A percentile compares a stretch with the other conserved stretches of the same genome.
phyloP scores from a whole-genome alignment of 441 rosid species.

The Euphorbia schlechtendalii region DNA sequence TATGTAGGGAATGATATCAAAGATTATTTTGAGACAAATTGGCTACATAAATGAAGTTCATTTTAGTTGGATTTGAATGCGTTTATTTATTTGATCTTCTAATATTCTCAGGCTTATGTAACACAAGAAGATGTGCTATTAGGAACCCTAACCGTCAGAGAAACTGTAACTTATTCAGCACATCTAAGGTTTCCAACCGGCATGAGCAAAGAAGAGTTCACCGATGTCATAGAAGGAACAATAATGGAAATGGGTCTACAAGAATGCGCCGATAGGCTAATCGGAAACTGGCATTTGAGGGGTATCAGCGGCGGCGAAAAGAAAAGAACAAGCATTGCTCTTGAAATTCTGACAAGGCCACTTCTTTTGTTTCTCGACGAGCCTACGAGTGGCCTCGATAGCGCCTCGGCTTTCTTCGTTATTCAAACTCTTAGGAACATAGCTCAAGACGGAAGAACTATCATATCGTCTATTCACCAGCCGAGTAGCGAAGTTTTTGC shows the following conservation, averaged over 20 bases:
- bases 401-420: conserved; percentile 94
- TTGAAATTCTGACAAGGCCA: conserved; percentile 94
- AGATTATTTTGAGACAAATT: too few species aligned
- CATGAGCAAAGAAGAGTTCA: too few species aligned
- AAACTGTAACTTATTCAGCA: too few species aligned
- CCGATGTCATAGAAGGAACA: too few species aligned
- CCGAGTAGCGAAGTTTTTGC: conserved; percentile 97
- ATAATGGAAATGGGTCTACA: conserved; percentile 92
- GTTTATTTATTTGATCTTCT: too few species aligned
- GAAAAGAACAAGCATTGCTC: conserved; percentile 92
- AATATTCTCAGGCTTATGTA: too few species aligned
- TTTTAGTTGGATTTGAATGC: too few species aligned
- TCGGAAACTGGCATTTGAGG: conserved; percentile 96
- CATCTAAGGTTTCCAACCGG: too few species aligned
- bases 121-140: too few species aligned
- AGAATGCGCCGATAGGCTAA: conserved; percentile 86
- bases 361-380: conserved; percentile 95
- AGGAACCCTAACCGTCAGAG: too few species aligned
- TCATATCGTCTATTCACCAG: conserved; percentile 90
- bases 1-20: too few species aligned
- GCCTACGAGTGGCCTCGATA: conserved; percentile 96
- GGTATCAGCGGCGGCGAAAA: conserved; percentile 97
- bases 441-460: conserved; percentile 78
- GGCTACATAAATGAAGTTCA: too few species aligned
- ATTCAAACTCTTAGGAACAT: conserved; percentile 69